These are phyloP conservation scores for Musa schizocarpa DNA, from an alignment of 176 grass and related monocot species.

Conservation along the genomic window DNA sequence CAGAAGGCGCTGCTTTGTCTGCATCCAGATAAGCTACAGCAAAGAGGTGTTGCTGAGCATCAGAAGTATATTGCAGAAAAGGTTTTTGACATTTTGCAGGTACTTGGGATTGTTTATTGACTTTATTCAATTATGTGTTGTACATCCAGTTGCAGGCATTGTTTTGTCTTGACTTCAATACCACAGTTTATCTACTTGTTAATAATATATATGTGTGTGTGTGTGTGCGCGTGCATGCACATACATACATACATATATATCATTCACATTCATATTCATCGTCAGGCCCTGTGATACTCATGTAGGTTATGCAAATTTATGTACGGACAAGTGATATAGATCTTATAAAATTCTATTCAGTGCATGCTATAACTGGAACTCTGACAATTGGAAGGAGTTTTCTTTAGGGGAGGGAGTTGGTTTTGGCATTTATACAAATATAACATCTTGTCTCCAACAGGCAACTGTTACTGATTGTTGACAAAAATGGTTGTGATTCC, in stretches of 20 bases:
- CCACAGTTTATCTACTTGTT: background rate
- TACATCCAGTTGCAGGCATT: background rate
- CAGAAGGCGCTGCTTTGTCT: constrained; percentile 81
- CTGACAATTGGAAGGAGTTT: too few species aligned
- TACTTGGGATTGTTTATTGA: constrained; percentile 20
- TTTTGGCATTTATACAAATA: too few species aligned
- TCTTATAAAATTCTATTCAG: background rate
- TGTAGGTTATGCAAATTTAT: background rate
- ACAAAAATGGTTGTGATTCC: too few species aligned
- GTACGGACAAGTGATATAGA: background rate
- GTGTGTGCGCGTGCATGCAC: too few species aligned
- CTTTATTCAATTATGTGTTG: background rate
- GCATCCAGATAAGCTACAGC: constrained; percentile 95
- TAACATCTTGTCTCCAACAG: too few species aligned
- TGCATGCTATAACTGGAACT: background rate
- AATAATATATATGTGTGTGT: too few species aligned
- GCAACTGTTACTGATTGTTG: too few species aligned
- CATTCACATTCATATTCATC: too few species aligned
- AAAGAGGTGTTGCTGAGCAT: constrained; percentile 50
- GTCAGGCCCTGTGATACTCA: background rate
- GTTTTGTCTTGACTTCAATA: background rate
- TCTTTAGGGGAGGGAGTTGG: too few species aligned
- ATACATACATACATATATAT: too few species aligned
- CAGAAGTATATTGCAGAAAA: constrained; percentile 89
- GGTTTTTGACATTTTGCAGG: constrained; percentile 95